Evolutionary conservation across 352 stramenopile genomes (phyloP).

Genomic region (Peronospora tabacina): DNA sequence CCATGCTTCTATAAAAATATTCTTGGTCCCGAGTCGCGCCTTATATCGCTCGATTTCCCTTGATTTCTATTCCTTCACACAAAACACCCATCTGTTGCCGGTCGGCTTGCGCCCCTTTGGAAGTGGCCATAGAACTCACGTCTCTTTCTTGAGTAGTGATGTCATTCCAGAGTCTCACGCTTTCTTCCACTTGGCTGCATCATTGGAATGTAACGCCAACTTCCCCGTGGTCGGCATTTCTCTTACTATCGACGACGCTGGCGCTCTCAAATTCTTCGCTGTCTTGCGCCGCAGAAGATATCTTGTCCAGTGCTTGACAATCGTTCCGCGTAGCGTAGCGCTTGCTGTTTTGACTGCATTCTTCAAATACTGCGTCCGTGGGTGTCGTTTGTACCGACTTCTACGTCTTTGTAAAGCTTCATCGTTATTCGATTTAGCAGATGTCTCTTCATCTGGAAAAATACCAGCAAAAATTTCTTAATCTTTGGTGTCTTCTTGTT

Average conservation of each 20-base stretch:
- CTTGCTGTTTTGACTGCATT: no score
- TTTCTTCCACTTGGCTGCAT: conserved; percentile 14
- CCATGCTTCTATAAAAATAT: conserved; percentile 16
- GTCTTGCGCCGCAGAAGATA: neutral
- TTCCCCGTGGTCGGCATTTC: no score
- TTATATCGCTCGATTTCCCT: conserved; percentile 12
- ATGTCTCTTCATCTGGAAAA: no score
- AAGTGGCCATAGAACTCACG: neutral
- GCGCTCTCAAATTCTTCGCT: conserved; percentile 1
- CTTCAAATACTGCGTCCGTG: no score
- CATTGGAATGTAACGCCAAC: conserved; percentile 7
- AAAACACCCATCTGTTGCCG: neutral
- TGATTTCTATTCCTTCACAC: no score
- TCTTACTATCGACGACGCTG: conserved; percentile 13
- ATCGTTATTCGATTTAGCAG: no score
- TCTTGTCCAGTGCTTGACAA: neutral
- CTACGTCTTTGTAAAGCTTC: no score
- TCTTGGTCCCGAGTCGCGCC: conserved; percentile 8
- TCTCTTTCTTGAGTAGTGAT: neutral
- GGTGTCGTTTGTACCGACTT: no score
- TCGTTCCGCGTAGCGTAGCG: no score
- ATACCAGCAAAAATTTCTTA: no score
- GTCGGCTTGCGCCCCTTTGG: conserved; percentile 1
- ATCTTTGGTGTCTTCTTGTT: no score
- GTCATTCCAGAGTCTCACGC: conserved; percentile 2